Percentiles rank a stretch among this genome's conserved stretches.
Evolutionary conservation across 345 rosid genomes (phyloP).

Genomic region (Heritiera fomes): DNA sequence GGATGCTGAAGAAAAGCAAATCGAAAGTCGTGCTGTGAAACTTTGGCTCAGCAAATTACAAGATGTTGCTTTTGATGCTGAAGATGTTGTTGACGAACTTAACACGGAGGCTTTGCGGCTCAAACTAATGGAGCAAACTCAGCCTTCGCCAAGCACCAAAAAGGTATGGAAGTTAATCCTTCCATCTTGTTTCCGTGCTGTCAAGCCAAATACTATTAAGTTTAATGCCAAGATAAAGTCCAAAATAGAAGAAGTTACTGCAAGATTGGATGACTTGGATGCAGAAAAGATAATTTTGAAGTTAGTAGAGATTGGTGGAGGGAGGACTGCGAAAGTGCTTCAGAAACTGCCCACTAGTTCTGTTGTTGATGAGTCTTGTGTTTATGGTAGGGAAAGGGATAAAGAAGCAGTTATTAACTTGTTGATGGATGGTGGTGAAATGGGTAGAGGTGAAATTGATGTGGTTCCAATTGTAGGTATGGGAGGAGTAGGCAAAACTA

Average conservation of each 20-base stretch:
- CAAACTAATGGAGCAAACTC: not conserved
- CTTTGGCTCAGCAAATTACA: constrained; percentile 27
- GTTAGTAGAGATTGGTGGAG: constrained; percentile 12
- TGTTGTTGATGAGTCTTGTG: constrained; percentile 13
- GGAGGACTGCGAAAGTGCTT: not conserved
- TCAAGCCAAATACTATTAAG: not conserved
- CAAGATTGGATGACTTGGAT: not conserved
- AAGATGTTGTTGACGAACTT: constrained; percentile 31
- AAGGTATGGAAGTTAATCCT: constrained; percentile 2
- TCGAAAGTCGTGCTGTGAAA: not conserved
- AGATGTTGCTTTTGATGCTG: constrained; percentile 29
- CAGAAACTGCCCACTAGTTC: constrained; percentile 15
- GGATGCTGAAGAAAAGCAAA: constrained; percentile 18
- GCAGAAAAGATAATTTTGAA: constrained; percentile 1
- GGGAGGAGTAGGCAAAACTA: constrained; percentile 39
- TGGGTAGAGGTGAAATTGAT: constrained; percentile 5
- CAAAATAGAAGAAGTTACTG: not conserved
- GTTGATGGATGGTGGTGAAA: constrained; percentile 11
- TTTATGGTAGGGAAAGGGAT: constrained; percentile 32
- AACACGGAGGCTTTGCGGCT: not conserved
- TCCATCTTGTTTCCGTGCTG: not conserved
- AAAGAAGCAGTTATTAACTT: constrained; percentile 17
- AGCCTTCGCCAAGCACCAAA: not conserved
- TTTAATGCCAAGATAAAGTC: constrained; percentile 6
- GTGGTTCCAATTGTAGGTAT: constrained; percentile 38